phyloP scores from a whole-genome alignment of 2,329 filamentous ascomycete species.

The Atkinsonella texensis region DNA sequence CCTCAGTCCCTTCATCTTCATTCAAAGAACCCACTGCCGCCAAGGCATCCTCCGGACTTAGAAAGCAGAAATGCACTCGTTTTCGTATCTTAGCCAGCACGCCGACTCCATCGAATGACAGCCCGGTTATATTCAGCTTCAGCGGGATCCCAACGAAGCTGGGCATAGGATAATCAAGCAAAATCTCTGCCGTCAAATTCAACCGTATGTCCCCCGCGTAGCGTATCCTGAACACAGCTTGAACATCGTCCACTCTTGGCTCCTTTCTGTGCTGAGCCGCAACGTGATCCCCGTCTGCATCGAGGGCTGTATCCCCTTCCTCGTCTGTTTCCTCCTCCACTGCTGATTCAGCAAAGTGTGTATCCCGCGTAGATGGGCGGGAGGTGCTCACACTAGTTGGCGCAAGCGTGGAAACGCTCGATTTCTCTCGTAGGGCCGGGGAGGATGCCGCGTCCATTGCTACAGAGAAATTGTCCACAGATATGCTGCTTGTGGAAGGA shows the following conservation, averaged over 20 bases:
- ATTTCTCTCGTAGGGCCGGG: conserved; percentile 41
- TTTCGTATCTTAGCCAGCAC: conserved; percentile 85
- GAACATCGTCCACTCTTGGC: conserved; percentile 72
- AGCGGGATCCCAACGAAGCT: conserved; percentile 94
- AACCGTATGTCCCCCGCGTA: conserved; percentile 83
- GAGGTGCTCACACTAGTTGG: conserved; percentile 41
- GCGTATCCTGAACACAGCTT: conserved; percentile 81
- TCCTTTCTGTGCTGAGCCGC: conserved; percentile 41
- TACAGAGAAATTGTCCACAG: conserved; percentile 27
- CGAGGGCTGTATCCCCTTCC: conserved; percentile 14
- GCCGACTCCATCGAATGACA: conserved; percentile 91
- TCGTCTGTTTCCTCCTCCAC: conserved; percentile 26
- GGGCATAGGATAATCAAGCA: conserved; percentile 96
- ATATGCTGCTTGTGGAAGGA: conserved; percentile 34
- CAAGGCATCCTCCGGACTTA: conserved; percentile 82
- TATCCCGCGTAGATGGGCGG: conserved; percentile 46
- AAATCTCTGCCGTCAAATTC: conserved; percentile 84
- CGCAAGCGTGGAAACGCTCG: conserved; percentile 50
- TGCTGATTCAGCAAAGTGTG: conserved; percentile 23
- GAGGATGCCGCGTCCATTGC: conserved; percentile 17
- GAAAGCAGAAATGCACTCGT: conserved; percentile 84
- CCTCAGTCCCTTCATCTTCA: conserved; percentile 15
- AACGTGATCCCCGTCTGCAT: conserved; percentile 12
- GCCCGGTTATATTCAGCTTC: conserved; percentile 85
- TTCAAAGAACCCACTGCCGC: conserved; percentile 49